Evolutionary conservation across 208 protist species (phyloP), one percentile per base, ranked within the genome.

Genomic region (Trypanosoma cruzi): DNA sequence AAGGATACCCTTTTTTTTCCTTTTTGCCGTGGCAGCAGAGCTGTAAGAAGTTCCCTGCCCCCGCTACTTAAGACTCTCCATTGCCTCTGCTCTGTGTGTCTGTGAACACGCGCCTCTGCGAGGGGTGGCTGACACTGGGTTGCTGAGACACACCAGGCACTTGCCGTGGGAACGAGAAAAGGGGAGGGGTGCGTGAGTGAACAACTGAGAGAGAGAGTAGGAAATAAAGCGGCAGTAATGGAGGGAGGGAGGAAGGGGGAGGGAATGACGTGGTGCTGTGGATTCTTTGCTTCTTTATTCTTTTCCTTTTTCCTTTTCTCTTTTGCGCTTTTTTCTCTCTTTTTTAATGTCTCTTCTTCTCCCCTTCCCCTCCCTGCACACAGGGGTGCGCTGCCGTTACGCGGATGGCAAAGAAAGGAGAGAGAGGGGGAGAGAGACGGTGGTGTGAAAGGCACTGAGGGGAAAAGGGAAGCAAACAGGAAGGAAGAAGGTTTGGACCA

Each of bases 241-340:
- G n/a, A n/a, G n/a, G n/a, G n/a, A n/a, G n/a, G n/a, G n/a, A n/a
- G n/a, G n/a, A n/a, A n/a, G n/a, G 16, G 48, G 48, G 48, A 28
- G 48, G 53, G 31, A 58, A 26, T 11, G 28, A n/a, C 16, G 53
- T 32, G 31, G 28, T 5, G 8, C 26, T 58, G 53, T 54, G 18
- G 40, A 52, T 32, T 49, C 16, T 50, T 69, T 62, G 28, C 67
- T 14, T 54, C 24, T 34, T 54, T 72, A 64, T 75, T 74, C 32
- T 60, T 54, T 71, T 48, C 48, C n/a, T 58, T 68, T 61, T 24
- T 72, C 11, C 52, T 31, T 26, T 53, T 71, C 58, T 71, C 64
- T 7, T 60, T 55, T 56, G 40, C 62, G 13, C 56, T 52, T 46
- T 36, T 49, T 53, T 59, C 22, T 26, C 26, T 57, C 24, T 32